These are phyloP conservation scores for Sungouiozyma intestinalis DNA, from an alignment of 805 yeast species.

Conservation along the genomic window DNA sequence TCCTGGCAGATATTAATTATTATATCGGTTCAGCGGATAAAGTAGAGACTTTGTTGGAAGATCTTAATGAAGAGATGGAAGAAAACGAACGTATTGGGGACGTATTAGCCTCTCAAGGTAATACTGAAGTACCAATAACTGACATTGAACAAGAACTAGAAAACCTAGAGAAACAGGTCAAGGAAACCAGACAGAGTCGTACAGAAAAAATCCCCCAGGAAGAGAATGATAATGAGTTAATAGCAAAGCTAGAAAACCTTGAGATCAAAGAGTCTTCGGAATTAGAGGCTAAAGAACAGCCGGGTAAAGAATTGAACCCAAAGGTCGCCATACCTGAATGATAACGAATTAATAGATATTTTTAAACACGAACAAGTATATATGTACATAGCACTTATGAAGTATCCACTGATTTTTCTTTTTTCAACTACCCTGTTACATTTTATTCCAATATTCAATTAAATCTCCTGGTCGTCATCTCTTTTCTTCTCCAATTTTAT, in stretches of 20 bases:
- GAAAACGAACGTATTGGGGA: constrained; percentile 32
- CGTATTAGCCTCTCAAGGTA: constrained; percentile 13
- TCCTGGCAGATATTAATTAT: constrained; percentile 31
- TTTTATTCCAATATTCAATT: too few species aligned
- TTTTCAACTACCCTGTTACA: not conserved
- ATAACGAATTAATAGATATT: not conserved
- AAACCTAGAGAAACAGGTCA: constrained; percentile 7
- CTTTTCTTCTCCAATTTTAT: constrained; percentile 35
- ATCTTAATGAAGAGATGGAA: constrained; percentile 30
- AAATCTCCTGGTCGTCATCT: constrained; percentile 39
- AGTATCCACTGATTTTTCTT: not conserved
- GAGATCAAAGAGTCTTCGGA: too few species aligned
- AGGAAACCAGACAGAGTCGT: not conserved
- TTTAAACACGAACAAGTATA: not conserved
- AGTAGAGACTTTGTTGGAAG: constrained; percentile 34
- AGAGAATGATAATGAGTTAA: not conserved
- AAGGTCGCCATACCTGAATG: not conserved
- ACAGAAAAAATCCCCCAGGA: constrained; percentile 1
- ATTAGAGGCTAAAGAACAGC: too few species aligned
- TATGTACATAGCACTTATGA: not conserved
- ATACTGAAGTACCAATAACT: constrained; percentile 29
- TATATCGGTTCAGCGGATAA: constrained; percentile 36
- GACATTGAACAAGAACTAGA: constrained; percentile 23
- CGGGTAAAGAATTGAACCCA: too few species aligned
- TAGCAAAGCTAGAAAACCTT: too few species aligned